Percentiles rank a stretch among this genome's conserved stretches.
phyloP scores from a whole-genome alignment of 2,329 filamentous ascomycete species.

The Arthrobotrys sinensis region DNA sequence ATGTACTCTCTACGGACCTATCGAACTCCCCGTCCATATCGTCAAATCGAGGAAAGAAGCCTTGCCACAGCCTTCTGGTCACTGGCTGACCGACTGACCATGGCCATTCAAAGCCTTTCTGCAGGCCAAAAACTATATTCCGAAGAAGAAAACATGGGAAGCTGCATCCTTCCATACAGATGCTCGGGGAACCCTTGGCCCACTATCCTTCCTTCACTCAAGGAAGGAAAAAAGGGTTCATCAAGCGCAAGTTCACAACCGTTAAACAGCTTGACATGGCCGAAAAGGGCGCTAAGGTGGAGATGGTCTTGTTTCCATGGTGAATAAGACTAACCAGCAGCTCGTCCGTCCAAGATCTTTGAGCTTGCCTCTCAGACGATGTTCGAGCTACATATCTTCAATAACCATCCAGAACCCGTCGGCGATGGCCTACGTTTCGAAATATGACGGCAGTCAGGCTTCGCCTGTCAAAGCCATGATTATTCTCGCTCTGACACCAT shows the following conservation, averaged over 20 bases:
- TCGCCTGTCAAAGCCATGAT: too few species aligned
- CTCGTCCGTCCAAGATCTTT: not conserved
- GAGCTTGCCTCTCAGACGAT: slow-evolving; percentile 14
- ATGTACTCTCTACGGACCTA: not conserved
- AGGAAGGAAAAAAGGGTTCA: slow-evolving; percentile 42
- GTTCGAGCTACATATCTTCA: not conserved
- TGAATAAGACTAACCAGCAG: slow-evolving; percentile 26
- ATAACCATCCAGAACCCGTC: not conserved
- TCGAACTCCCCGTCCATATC: not conserved
- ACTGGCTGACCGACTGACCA: not conserved
- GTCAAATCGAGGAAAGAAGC: slow-evolving; percentile 9
- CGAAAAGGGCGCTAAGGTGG: slow-evolving; percentile 51
- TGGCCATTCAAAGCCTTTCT: slow-evolving; percentile 16
- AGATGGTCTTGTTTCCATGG: slow-evolving; percentile 61
- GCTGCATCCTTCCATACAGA: slow-evolving; percentile 3
- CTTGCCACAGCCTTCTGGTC: slow-evolving; percentile 20
- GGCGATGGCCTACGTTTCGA: not conserved
- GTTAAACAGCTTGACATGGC: slow-evolving; percentile 25
- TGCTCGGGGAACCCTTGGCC: slow-evolving; percentile 40
- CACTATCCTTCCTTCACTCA: slow-evolving; percentile 20
- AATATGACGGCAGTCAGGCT: too few species aligned
- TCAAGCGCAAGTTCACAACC: not conserved
- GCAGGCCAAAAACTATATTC: slow-evolving; percentile 39
- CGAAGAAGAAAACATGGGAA: slow-evolving; percentile 49
- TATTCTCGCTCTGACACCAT: slow-evolving; percentile 13